Evolutionary conservation across 75 land plant species (phyloP).

Genomic region (Isoetes taiwanensis): DNA sequence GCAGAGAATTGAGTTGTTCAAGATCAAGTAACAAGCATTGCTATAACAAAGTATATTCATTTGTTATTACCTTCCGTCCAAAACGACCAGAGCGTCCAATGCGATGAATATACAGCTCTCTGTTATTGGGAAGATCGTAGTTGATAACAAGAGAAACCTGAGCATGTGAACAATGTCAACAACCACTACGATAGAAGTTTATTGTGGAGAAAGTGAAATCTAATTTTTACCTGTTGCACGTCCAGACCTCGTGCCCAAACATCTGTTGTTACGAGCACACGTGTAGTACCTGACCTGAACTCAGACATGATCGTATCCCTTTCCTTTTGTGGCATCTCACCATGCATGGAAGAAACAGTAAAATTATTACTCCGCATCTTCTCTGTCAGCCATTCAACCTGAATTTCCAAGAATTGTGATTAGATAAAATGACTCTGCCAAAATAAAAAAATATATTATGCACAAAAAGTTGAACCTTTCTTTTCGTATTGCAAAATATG

Average conservation of each 20-base stretch:
- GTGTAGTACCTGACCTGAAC: conserved; percentile 40
- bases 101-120: conserved; percentile 74
- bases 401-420: no score
- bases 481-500: conserved; percentile 95
- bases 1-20: background rate
- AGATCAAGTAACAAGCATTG: background rate
- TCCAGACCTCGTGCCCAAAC: conserved; percentile 7
- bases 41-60: no score
- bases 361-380: background rate
- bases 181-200: no score
- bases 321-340: conserved; percentile 58
- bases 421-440: no score
- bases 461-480: conserved; percentile 81
- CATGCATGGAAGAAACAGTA: conserved; percentile 24
- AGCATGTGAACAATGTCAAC: no score
- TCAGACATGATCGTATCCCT: background rate
- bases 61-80: conserved; percentile 86
- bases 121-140: conserved; percentile 78
- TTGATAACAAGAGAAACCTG: conserved; percentile 78
- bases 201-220: no score
- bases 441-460: no score
- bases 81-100: conserved; percentile 84
- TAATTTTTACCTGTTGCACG: conserved; percentile 35
- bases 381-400: conserved; percentile 1
- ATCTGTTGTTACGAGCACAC: conserved; percentile 4